Evolutionary conservation across 1,284 basidiomycete genomes (phyloP).

Genomic region (Marasmius sp.): DNA sequence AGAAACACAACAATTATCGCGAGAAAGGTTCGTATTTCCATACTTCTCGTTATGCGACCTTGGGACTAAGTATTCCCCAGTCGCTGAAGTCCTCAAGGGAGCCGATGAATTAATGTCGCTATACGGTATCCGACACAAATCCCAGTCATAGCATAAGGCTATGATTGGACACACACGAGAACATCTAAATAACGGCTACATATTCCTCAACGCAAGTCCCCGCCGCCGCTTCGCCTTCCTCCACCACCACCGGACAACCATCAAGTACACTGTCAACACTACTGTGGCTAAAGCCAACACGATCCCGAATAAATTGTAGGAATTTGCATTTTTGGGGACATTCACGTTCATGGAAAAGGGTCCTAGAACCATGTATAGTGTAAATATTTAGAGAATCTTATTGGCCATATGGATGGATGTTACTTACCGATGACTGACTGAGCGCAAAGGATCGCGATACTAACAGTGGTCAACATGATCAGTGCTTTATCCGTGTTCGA

Average conservation of each 20-base stretch:
- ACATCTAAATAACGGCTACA: slow-evolving; percentile 14
- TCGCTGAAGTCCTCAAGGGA: slow-evolving; percentile 58
- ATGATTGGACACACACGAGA: background rate
- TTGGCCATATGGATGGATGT: background rate
- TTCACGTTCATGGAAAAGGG: slow-evolving; percentile 63
- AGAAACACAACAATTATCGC: slow-evolving; percentile 55
- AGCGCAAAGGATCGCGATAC: slow-evolving; percentile 69
- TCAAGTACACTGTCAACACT: slow-evolving; percentile 39
- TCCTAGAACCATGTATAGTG: slow-evolving; percentile 38
- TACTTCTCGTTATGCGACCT: background rate
- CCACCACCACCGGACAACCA: slow-evolving; percentile 59
- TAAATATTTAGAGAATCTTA: background rate
- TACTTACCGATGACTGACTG: slow-evolving; percentile 63
- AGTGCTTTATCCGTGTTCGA: slow-evolving; percentile 67
- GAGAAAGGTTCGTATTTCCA: slow-evolving; percentile 47
- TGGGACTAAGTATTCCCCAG: slow-evolving; percentile 28
- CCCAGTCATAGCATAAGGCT: slow-evolving; percentile 5
- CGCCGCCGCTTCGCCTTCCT: slow-evolving; percentile 44
- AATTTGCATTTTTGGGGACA: slow-evolving; percentile 37
- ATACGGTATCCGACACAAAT: slow-evolving; percentile 44
- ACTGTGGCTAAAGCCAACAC: slow-evolving; percentile 43
- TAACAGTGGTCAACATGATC: slow-evolving; percentile 67
- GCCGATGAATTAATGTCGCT: slow-evolving; percentile 48
- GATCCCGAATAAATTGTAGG: slow-evolving; percentile 46
- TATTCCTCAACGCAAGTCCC: slow-evolving; percentile 20